These are phyloP conservation scores for Solanum pimpinellifolium DNA, from an alignment of 257 asterid genomes.

Conservation along the genomic window DNA sequence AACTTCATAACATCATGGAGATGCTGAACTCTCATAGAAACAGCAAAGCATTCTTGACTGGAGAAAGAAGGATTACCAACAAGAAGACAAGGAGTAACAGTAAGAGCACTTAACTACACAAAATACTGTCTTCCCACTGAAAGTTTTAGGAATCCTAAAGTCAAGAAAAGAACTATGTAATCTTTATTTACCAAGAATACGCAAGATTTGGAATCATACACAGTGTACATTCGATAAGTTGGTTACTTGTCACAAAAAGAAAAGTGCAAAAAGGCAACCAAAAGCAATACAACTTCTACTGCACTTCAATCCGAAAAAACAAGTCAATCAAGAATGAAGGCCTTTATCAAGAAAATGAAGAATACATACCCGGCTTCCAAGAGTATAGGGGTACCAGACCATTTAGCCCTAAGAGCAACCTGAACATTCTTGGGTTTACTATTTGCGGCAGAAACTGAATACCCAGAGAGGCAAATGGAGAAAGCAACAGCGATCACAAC, in stretches of 20 bases:
- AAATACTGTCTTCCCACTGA: background rate
- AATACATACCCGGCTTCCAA: conserved; percentile 82
- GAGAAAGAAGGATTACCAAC: background rate
- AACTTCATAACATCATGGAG: background rate
- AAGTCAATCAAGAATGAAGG: background rate
- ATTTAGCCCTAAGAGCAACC: conserved; percentile 93
- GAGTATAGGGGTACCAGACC: conserved; percentile 92
- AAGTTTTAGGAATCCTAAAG: background rate
- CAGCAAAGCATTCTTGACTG: background rate
- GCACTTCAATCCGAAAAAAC: background rate
- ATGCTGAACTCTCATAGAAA: background rate
- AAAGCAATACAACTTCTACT: background rate
- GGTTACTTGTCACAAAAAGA: background rate
- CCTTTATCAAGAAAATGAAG: background rate
- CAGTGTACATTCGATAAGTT: background rate
- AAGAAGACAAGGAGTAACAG: background rate
- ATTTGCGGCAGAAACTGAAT: conserved; percentile 37
- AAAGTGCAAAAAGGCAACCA: background rate
- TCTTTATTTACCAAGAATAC: background rate
- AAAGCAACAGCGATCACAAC: conserved; percentile 24
- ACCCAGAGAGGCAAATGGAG: conserved; percentile 20
- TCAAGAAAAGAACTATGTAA: background rate
- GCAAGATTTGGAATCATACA: background rate
- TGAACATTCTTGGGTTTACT: conserved; percentile 89
- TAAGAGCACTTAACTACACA: background rate